These are phyloP conservation scores for Botryosphaeria dothidea DNA, from an alignment of 2,329 filamentous ascomycete species.

Conservation along the genomic window DNA sequence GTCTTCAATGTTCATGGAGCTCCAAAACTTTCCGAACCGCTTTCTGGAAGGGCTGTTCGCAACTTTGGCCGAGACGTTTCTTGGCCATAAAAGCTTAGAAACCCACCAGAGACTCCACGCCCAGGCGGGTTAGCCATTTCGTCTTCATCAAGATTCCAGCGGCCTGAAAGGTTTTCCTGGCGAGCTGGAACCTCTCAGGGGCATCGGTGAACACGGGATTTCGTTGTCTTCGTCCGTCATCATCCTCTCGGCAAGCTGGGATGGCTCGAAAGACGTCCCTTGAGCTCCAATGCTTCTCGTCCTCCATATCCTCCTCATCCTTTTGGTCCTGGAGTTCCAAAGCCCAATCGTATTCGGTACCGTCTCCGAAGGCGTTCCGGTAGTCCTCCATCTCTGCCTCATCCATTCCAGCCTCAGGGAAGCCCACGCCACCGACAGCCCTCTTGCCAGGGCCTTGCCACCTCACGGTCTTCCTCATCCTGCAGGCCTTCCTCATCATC, in stretches of 20 bases:
- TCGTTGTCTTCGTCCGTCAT: conserved; percentile 93
- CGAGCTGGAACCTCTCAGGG: conserved; percentile 91
- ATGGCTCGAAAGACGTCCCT: conserved; percentile 98
- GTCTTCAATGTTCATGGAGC: conserved; percentile 90
- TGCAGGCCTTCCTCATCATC: conserved; percentile 79
- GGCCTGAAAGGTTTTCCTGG: conserved; percentile 86
- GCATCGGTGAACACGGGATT: conserved; percentile 86
- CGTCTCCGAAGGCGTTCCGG: conserved; percentile 93
- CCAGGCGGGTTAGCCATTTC: conserved; percentile 63
- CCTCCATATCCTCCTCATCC: conserved; percentile 72
- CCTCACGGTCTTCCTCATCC: conserved; percentile 79
- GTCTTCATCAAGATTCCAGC: conserved; percentile 74
- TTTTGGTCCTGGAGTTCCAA: conserved; percentile 85
- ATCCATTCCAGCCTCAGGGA: conserved; percentile 82
- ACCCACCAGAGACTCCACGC: conserved; percentile 93
- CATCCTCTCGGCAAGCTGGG: conserved; percentile 89
- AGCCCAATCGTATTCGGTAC: conserved; percentile 94
- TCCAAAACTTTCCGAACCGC: conserved; percentile 90
- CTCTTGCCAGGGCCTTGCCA: conserved; percentile 77
- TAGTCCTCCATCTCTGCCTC: conserved; percentile 94
- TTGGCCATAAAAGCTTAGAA: conserved; percentile 86
- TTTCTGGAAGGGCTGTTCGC: conserved; percentile 80
- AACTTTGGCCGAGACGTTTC: conserved; percentile 71
- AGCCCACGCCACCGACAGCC: conserved; percentile 64
- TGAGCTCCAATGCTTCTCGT: conserved; percentile 88